Base-by-base conservation (phyloP, 495 filamentous ascomycete genomes). In the Pyrenula massariospora region DNA sequence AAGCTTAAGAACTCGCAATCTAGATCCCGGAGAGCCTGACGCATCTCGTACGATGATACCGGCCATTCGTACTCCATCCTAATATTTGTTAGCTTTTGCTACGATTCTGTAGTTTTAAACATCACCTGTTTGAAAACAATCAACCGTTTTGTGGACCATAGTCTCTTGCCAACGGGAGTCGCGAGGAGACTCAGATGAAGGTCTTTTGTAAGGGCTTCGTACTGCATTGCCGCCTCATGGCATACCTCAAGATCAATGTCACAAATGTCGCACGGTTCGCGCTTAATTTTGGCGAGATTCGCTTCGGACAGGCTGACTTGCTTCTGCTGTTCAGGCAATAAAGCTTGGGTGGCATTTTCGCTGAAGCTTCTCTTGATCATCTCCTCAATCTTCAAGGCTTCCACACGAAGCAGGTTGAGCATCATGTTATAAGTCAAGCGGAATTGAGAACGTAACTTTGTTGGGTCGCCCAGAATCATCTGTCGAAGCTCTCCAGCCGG, bases 351-450 rank as follows among this genome's bases (percentile, higher is more conserved):
- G n/a, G 91, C 91, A 71, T 98, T 93, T 70, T 98, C 93, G 57
- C 90, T 95, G 78, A 98, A 98, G 67, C 89, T 95, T 60, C 93
- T 83, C 77, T 98, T 98, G 73, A 98, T 98, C 93, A 98, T 98
- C 70, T 98, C 93, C 69, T 98, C 93, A 61, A 98, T 97, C 72
- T 96, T 97, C 56, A 98, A 71, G 5, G 93, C 94, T 71, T 98
- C 93, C 19, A 98, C 93, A 20, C 93, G 85, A 21, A 98, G 75
- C 8, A 98, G 79, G 62, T 97, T 98, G 50, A 98, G 76, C 48
- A 98, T 98, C 93, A 98, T 98, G 68, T 96, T 97, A 75, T 98
- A 98, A 0, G 93, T 98, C 48, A 98, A 77, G 58, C 93, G 82
- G 76, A 98, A 98, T 65, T 98, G 94, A 22, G 91, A 96, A 48